phyloP scores from a whole-genome alignment of 768 basidiomycete species.

The Suillus alpinus region DNA sequence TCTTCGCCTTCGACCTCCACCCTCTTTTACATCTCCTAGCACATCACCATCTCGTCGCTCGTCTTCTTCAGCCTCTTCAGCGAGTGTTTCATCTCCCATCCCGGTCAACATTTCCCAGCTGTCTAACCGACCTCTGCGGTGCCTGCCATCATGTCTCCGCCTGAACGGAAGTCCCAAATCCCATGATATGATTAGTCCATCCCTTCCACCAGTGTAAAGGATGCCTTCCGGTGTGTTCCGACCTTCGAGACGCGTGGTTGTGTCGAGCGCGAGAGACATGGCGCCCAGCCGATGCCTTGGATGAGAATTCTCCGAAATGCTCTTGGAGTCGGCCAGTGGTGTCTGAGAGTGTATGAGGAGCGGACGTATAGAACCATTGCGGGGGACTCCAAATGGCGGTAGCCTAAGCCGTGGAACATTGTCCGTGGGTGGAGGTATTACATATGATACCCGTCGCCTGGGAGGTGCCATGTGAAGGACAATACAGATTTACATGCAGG shows the following conservation, averaged over 20 bases:
- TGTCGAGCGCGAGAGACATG: slow-evolving; percentile 83
- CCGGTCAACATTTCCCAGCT: slow-evolving; percentile 85
- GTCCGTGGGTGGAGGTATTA: slow-evolving; percentile 71
- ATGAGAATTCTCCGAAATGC: slow-evolving; percentile 32
- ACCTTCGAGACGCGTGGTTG: slow-evolving; percentile 72
- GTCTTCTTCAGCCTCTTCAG: slow-evolving; percentile 67
- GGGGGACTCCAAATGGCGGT: slow-evolving; percentile 60
- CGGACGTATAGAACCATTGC: slow-evolving; percentile 69
- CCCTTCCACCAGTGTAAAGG: slow-evolving; percentile 85
- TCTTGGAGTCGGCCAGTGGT: slow-evolving; percentile 17
- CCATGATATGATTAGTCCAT: slow-evolving; percentile 87
- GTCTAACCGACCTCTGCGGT: slow-evolving; percentile 27
- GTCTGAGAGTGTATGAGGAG: slow-evolving; percentile 48
- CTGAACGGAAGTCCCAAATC: slow-evolving; percentile 71
- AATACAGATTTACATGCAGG: slow-evolving; percentile 21
- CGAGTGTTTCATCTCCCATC: slow-evolving; percentile 69
- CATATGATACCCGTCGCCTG: slow-evolving; percentile 79
- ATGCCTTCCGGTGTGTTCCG: slow-evolving; percentile 76
- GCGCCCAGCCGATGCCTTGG: slow-evolving; percentile 88
- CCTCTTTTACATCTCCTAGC: slow-evolving; percentile 64
- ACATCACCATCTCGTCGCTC: slow-evolving; percentile 74
- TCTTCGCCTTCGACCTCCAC: slow-evolving; percentile 31
- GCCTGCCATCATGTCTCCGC: slow-evolving; percentile 33
- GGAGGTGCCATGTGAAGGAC: slow-evolving; percentile 38
- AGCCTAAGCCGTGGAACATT: slow-evolving; percentile 65